Conservation (phyloP, 164 flowering plant genomes). For the Piper betle region DNA sequence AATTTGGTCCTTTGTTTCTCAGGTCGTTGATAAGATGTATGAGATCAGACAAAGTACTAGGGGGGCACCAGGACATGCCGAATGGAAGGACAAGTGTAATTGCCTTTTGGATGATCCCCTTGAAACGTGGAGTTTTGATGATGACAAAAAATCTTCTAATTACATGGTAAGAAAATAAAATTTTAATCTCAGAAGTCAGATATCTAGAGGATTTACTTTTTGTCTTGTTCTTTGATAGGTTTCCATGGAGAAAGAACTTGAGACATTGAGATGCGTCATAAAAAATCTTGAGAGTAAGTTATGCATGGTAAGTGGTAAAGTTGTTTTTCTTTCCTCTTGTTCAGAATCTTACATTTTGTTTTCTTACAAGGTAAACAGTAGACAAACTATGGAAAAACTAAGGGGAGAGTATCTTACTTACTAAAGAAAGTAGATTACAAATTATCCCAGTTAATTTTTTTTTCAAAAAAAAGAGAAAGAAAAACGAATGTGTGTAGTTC, state of each 20-base stretch:
- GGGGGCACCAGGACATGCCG: constrained; percentile 21
- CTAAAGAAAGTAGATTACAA: no score
- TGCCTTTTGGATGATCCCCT: constrained; percentile 46
- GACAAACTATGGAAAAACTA: neutral
- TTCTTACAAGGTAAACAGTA: neutral
- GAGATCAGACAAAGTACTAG: constrained; percentile 40
- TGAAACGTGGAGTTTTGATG: constrained; percentile 65
- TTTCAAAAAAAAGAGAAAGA: no score
- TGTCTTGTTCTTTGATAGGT: constrained; percentile 36
- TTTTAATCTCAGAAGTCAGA: neutral
- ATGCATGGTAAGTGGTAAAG: constrained; percentile 37
- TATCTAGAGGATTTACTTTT: neutral
- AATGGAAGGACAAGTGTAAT: constrained; percentile 51
- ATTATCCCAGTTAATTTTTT: no score
- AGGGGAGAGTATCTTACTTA: neutral
- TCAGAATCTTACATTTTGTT: neutral
- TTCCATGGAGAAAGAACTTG: constrained; percentile 62
- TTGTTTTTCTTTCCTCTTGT: neutral
- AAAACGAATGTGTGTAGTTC: no score
- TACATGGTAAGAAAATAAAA: constrained; percentile 46
- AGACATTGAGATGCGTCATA: constrained; percentile 31
- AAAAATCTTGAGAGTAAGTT: constrained; percentile 59
- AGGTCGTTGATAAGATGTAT: constrained; percentile 74
- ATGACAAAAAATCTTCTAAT: constrained; percentile 36
- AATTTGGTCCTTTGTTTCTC: constrained; percentile 5